Conservation (phyloP, 2,329 filamentous ascomycete genomes). For the Aspergillus sp. region DNA sequence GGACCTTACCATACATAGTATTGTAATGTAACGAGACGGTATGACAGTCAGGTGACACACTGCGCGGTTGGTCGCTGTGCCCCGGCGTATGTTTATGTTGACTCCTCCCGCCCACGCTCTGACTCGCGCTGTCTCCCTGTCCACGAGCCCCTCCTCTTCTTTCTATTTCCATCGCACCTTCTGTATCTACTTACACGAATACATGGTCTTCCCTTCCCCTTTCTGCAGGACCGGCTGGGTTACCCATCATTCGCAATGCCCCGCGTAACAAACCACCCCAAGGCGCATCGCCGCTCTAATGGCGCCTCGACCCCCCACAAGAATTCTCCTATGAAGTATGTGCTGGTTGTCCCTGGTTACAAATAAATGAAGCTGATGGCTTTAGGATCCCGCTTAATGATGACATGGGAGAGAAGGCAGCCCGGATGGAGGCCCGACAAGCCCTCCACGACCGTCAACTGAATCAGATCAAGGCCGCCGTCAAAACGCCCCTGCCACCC, state of each 20-base stretch:
- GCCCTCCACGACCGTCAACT: conserved; percentile 83
- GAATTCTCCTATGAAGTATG: conserved; percentile 42
- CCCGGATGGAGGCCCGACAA: conserved; percentile 76
- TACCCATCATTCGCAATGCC: conserved; percentile 39
- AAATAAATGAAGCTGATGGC: conserved; percentile 9
- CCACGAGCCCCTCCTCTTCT: too few species aligned
- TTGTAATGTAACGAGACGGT: not conserved
- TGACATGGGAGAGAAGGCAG: conserved; percentile 84
- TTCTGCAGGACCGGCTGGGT: conserved; percentile 11
- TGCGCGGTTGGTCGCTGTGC: conserved; percentile 15
- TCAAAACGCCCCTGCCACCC: conserved; percentile 34
- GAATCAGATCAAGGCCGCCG: conserved; percentile 79
- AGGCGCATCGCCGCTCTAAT: conserved; percentile 37
- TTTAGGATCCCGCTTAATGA: conserved; percentile 87
- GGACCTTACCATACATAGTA: too few species aligned
- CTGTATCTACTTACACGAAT: conserved; percentile 15
- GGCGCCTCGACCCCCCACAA: conserved; percentile 44
- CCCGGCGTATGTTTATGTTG: conserved; percentile 33
- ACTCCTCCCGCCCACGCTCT: too few species aligned
- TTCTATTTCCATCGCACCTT: too few species aligned
- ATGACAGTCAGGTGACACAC: not conserved
- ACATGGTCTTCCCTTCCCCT: conserved; percentile 1
- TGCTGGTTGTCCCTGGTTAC: conserved; percentile 1
- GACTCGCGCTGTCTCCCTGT: too few species aligned
- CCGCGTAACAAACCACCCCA: conserved; percentile 45